Evolutionary conservation across 2,329 filamentous ascomycete genomes (phyloP).

Genomic region (Fusarium dimerum): DNA sequence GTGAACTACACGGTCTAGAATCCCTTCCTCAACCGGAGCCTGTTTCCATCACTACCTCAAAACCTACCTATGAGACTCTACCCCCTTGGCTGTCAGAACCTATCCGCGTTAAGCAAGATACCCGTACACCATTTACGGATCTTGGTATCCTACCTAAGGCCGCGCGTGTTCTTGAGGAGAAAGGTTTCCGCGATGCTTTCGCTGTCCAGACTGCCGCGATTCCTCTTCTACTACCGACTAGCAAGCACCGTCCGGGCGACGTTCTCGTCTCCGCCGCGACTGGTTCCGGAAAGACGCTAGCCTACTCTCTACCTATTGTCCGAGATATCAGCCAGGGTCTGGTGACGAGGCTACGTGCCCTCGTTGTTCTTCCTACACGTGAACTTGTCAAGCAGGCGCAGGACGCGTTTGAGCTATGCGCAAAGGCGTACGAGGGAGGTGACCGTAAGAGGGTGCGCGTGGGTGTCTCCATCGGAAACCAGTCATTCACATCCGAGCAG

Average conservation of each 20-base stretch:
- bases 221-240: slow-evolving; percentile 72
- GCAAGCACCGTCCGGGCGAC: slow-evolving; percentile 67
- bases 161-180: slow-evolving; percentile 63
- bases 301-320: slow-evolving; percentile 85
- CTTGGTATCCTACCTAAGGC: slow-evolving; percentile 64
- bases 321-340: slow-evolving; percentile 68
- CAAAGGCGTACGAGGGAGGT: slow-evolving; percentile 57
- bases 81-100: slow-evolving; percentile 81
- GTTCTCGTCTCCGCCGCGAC: slow-evolving; percentile 90
- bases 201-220: slow-evolving; percentile 57
- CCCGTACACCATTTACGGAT: slow-evolving; percentile 60
- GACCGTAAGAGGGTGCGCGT: slow-evolving; percentile 71
- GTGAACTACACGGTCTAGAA: slow-evolving; percentile 68
- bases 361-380: slow-evolving; percentile 88
- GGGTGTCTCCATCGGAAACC: slow-evolving; percentile 80
- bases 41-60: slow-evolving; percentile 55
- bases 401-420: slow-evolving; percentile 74
- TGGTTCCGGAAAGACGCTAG: slow-evolving; percentile 92
- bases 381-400: slow-evolving; percentile 87
- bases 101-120: slow-evolving; percentile 64
- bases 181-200: slow-evolving; percentile 47
- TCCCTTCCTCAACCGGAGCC: slow-evolving; percentile 79
- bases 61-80: slow-evolving; percentile 73
- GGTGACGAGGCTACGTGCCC: slow-evolving; percentile 69
- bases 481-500: slow-evolving; percentile 69